Conservation (phyloP, 371 early-diverging fungal species). For the Lichtheimia corymbifera region DNA sequence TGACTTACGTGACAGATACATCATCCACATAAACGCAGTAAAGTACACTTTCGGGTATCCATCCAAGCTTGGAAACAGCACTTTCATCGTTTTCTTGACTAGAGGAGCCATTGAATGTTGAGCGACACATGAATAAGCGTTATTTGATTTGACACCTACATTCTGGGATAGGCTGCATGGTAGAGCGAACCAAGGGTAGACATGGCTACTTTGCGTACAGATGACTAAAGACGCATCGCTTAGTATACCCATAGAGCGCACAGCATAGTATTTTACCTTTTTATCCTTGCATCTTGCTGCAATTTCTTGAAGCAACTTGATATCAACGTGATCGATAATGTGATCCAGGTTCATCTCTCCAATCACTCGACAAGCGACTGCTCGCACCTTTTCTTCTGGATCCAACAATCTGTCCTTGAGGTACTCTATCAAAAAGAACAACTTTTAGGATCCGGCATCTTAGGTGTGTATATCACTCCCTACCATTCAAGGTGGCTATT, state of each 20-base stretch:
- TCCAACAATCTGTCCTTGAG: constrained; percentile 81
- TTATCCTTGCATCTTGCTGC: constrained; percentile 87
- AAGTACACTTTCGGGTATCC: constrained; percentile 82
- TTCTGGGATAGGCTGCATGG: constrained; percentile 66
- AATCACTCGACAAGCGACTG: constrained; percentile 70
- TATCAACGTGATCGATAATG: constrained; percentile 56
- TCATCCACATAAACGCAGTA: constrained; percentile 84
- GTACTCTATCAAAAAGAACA: constrained; percentile 29
- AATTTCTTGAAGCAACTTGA: constrained; percentile 61
- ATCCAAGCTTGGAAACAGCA: constrained; percentile 59
- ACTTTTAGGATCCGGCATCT: background rate
- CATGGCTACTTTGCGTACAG: constrained; percentile 77
- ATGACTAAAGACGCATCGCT: constrained; percentile 26
- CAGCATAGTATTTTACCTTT: constrained; percentile 47
- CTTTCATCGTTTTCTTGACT: constrained; percentile 18
- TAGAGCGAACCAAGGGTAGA: constrained; percentile 70
- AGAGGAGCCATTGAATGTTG: too few species aligned
- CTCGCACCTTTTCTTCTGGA: constrained; percentile 93
- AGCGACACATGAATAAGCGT: too few species aligned
- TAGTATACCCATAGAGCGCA: background rate
- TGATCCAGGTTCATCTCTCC: constrained; percentile 62
- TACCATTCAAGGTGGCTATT: constrained; percentile 9
- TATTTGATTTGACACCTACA: constrained; percentile 39
- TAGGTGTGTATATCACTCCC: background rate
- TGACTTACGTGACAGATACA: constrained; percentile 64